A percentile compares a stretch with the other conserved stretches of the same genome.
Evolutionary conservation across 2,329 filamentous ascomycete species (phyloP).

Genomic region (Talaromyces sp.): DNA sequence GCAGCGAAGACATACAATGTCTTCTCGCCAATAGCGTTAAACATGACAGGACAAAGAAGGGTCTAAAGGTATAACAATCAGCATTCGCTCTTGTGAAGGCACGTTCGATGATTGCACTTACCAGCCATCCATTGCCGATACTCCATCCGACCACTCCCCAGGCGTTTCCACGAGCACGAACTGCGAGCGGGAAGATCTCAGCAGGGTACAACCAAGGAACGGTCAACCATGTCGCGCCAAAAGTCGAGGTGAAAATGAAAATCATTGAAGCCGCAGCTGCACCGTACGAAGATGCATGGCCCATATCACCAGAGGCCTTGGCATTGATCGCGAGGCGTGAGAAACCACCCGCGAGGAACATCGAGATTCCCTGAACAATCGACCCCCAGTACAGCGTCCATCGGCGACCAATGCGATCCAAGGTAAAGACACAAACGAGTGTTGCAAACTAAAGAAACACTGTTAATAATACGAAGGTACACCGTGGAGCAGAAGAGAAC

Average conservation of each 20-base stretch:
- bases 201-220: conserved; percentile 68
- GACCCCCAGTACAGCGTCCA: conserved; percentile 73
- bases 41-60: conserved; percentile 63
- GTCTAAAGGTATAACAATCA: too few species aligned
- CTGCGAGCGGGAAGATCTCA: conserved; percentile 72
- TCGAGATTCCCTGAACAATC: conserved; percentile 64
- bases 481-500: conserved; percentile 13
- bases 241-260: conserved; percentile 68
- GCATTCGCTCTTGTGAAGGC: too few species aligned
- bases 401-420: conserved; percentile 69
- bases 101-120: conserved; percentile 31
- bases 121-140: conserved; percentile 71
- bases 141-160: conserved; percentile 77
- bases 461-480: too few species aligned
- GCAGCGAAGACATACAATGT: conserved; percentile 74
- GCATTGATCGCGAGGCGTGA: conserved; percentile 58
- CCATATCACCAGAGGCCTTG: conserved; percentile 49
- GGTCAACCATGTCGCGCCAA: conserved; percentile 66
- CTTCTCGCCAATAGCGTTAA: conserved; percentile 66
- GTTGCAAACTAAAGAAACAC: conserved; percentile 59
- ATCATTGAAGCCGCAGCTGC: conserved; percentile 71
- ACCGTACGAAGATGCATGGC: conserved; percentile 57
- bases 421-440: conserved; percentile 68
- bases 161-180: conserved; percentile 73
- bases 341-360: conserved; percentile 69